A percentile compares a stretch with the other conserved stretches of the same genome.
Evolutionary conservation across 1,284 basidiomycete species (phyloP).

Genomic region (Puccinia polysora): DNA sequence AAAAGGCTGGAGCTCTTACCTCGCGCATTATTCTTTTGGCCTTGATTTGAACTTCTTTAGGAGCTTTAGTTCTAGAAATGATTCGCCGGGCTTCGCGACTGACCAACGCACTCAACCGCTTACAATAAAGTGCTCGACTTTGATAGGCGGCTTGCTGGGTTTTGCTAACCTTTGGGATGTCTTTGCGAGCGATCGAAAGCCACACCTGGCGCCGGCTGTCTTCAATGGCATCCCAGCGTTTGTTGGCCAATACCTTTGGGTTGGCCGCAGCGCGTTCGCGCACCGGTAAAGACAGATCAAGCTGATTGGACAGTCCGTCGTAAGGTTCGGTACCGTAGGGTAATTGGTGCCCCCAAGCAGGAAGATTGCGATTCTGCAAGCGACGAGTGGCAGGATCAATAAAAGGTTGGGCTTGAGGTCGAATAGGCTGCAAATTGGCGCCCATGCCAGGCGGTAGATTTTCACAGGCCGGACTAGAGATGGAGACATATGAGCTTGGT

Average conservation of each 20-base stretch:
- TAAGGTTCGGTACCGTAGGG: conserved; percentile 43
- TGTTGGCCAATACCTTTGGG: conserved; percentile 41
- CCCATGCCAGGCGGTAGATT: not conserved
- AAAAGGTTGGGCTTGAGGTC: not conserved
- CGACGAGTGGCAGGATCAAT: conserved; percentile 30
- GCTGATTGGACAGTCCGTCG: conserved; percentile 13
- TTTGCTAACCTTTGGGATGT: conserved; percentile 53
- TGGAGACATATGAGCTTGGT: not conserved
- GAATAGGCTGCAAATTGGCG: not conserved
- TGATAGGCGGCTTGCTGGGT: conserved; percentile 50
- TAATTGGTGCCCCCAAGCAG: conserved; percentile 39
- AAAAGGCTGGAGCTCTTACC: conserved; percentile 52
- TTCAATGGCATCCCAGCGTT: conserved; percentile 47
- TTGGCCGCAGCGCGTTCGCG: conserved; percentile 34
- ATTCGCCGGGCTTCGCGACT: conserved; percentile 77
- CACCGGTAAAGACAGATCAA: conserved; percentile 30
- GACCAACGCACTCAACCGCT: conserved; percentile 70
- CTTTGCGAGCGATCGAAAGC: conserved; percentile 52
- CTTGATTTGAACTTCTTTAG: conserved; percentile 82
- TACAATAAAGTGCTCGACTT: conserved; percentile 60
- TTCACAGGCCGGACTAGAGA: conserved; percentile 4
- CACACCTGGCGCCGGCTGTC: conserved; percentile 52
- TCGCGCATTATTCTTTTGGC: conserved; percentile 73
- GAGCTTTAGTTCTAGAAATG: conserved; percentile 71
- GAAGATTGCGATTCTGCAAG: conserved; percentile 11